Evolutionary conservation across 192 early-diverging fungal species (phyloP), one percentile per base, ranked within the genome.

Genomic region (Piromyces finnis): DNA sequence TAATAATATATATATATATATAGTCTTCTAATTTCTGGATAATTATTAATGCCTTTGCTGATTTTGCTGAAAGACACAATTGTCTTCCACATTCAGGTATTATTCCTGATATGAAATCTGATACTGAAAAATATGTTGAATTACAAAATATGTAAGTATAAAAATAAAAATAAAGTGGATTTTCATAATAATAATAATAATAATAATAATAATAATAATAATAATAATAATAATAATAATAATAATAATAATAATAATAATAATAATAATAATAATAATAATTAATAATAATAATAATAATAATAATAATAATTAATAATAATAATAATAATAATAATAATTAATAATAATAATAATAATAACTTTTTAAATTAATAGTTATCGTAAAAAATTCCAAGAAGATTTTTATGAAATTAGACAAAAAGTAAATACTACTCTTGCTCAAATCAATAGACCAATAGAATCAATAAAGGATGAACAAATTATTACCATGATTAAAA

Each of bases 81-180:
- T 83, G 84, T 77, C 87, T 99, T 30, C 97, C 97, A 1, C 84
- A 96, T 18, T 88, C 93, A 3, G 97, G 97, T 12, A 85, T 86
- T 28, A 89, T 99, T 28, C 96, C 97, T 0, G 97, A 99, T 85
- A 99, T 99, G 97, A 98, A 99, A 84, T 89, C 97, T 12, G 94
- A 99, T 82, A 98, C 96, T 3, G 88, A 89, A 29, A 91, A 92
- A 39, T 99, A 93, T 84, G 91, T 99, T 26, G 84, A 82, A 13
- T 85, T 99, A 78, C 96, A 97, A 84, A 93, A 88, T 78, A 85
- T 96, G 91, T 93, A 89, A 77, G 88, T 82, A 77, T 29, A n/a
- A n/a, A 13, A 39, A 39, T 39, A 39, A 16, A 39, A 12, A 39
- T 12, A 39, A 16, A 39, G 13, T 5, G 13, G 13, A 16, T 12